These are phyloP conservation scores for Penicillium freii DNA, from an alignment of 2,329 filamentous ascomycete species.

Conservation along the genomic window DNA sequence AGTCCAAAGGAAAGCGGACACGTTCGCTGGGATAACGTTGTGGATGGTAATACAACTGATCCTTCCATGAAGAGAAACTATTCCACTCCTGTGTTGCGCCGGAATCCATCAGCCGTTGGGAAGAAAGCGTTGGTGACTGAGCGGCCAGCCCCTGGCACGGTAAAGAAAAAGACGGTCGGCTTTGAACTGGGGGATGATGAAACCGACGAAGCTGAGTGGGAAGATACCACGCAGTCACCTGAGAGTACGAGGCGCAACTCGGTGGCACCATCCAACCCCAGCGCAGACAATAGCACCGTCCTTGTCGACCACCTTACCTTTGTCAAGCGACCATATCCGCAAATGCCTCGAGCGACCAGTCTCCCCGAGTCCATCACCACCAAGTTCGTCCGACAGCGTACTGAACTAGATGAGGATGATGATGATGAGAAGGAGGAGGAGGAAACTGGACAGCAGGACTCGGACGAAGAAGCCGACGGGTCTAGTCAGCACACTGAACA, in stretches of 20 bases:
- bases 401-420: constrained; percentile 21
- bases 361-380: constrained; percentile 39
- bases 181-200: constrained; percentile 47
- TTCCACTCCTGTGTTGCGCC: constrained; percentile 43
- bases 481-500: constrained; percentile 29
- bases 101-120: constrained; percentile 37
- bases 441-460: constrained; percentile 18
- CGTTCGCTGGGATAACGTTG: constrained; percentile 45
- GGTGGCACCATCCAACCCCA: constrained; percentile 37
- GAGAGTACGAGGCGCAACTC: constrained; percentile 49
- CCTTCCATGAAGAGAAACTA: constrained; percentile 47
- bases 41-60: constrained; percentile 35
- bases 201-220: constrained; percentile 49
- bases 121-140: constrained; percentile 42
- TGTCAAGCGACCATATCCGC: constrained; percentile 42
- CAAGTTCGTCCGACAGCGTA: constrained; percentile 29
- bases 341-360: constrained; percentile 39
- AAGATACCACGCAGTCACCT: constrained; percentile 49
- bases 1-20: constrained; percentile 41
- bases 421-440: constrained; percentile 19
- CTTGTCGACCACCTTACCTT: constrained; percentile 42
- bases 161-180: constrained; percentile 47
- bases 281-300: constrained; percentile 35
- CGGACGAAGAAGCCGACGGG: constrained; percentile 24
- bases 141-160: constrained; percentile 35